Percentiles rank a stretch among this genome's conserved stretches.
Evolutionary conservation across 1,139 yeast species (phyloP).

Genomic region (Zygotorulaspora mrakii): DNA sequence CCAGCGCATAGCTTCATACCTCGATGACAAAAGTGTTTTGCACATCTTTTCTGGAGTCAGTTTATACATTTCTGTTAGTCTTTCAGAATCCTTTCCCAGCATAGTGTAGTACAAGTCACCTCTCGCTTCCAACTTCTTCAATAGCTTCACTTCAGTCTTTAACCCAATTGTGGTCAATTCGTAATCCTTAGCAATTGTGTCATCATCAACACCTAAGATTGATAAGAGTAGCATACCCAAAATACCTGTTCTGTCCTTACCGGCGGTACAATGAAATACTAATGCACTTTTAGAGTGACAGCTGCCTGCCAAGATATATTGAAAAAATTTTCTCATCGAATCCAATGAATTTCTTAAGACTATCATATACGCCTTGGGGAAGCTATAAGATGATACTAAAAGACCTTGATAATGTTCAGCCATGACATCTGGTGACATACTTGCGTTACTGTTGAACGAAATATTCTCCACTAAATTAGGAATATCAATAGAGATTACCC

Average conservation of each 20-base stretch:
- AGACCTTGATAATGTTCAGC: slow-evolving; percentile 55
- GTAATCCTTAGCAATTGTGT: slow-evolving; percentile 66
- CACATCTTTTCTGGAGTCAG: slow-evolving; percentile 35
- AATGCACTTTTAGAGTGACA: slow-evolving; percentile 42
- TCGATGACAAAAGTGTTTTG: slow-evolving; percentile 57
- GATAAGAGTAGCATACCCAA: slow-evolving; percentile 63
- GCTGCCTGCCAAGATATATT: slow-evolving; percentile 51
- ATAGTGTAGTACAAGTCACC: slow-evolving; percentile 21
- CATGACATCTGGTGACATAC: slow-evolving; percentile 64
- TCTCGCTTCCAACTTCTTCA: slow-evolving; percentile 27
- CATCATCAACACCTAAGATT: slow-evolving; percentile 60
- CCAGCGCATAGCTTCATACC: slow-evolving; percentile 69
- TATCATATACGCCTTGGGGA: slow-evolving; percentile 59
- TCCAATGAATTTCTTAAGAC: slow-evolving; percentile 49
- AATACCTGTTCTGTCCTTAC: slow-evolving; percentile 83
- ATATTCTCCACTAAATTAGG: slow-evolving; percentile 48
- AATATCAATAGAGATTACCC: slow-evolving; percentile 46
- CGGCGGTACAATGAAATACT: slow-evolving; percentile 78
- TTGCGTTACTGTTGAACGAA: slow-evolving; percentile 56
- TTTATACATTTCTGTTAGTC: slow-evolving; percentile 15
- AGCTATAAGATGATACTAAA: slow-evolving; percentile 61
- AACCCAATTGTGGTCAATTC: slow-evolving; percentile 71
- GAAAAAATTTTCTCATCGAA: slow-evolving; percentile 48
- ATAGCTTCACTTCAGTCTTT: slow-evolving; percentile 44
- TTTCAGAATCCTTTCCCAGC: slow-evolving; percentile 17